Evolutionary conservation across 257 asterid species (phyloP), one percentile per base, ranked within the genome.

Genomic region (Nicotiana undulata): DNA sequence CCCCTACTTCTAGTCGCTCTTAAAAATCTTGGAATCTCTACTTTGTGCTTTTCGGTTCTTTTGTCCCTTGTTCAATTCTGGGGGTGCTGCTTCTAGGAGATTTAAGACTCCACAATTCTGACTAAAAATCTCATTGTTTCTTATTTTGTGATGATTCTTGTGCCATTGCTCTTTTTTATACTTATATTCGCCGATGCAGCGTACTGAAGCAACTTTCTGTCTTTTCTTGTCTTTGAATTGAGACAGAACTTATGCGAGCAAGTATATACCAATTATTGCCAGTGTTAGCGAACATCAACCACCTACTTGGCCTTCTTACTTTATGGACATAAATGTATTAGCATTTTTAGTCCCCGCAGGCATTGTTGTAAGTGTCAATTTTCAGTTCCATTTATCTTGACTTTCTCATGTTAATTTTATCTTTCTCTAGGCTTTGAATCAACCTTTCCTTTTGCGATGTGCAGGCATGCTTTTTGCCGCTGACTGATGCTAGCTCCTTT

Each of bases 281-380:
- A 96, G 99, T 80, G 99, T 96, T 82, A 96, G 99, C 81, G 99
- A 94, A 86, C 98, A 96, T 81, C 99, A 96, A 77, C 99, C 98
- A 0, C 99, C 99, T 74, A 94, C 99, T 58, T 96, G 99, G 99
- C 99, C 99, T 26, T 94, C 99, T 78, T 96, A 96, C 90, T 94
- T 96, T 76, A 96, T 96, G 99, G 98, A 96, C 86, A 90, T 96
- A 52, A 96, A 96, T 85, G 98, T 96, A 51, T 87, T 96, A 89
- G 99, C 99, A 46, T 94, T 96, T 88, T 87, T 96, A 90, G 98
- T 96, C 79, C 99, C 99, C 15, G 98, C 99, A 81, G 99, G 99
- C 84, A 96, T 96, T 66, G 60, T 94, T 85, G 98, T 96, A 89
- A 94, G 98, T 89, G 85, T 80, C 82, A 79, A 34, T 74, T 64